These are phyloP conservation scores for Rutidosis leptorrhynchoides DNA, from an alignment of 129 eudicot genomes.

Conservation along the genomic window DNA sequence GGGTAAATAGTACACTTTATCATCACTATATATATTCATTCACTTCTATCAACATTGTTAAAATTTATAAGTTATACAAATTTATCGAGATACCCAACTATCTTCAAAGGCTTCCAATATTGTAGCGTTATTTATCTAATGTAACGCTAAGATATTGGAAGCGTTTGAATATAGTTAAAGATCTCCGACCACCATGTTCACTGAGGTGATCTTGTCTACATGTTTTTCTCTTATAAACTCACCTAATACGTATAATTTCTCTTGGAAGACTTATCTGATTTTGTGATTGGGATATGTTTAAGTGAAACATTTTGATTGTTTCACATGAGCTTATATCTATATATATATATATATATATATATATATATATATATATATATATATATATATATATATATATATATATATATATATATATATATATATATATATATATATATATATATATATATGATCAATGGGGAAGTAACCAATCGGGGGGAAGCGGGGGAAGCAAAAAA, in stretches of 20 bases:
- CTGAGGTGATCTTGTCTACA: not conserved
- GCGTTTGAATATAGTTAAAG: constrained; percentile 18
- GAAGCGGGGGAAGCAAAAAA: too few species aligned
- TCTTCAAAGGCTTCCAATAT: constrained; percentile 38
- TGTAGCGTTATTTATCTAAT: not conserved
- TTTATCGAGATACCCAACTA: constrained; percentile 15
- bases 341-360: too few species aligned
- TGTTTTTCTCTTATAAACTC: too few species aligned
- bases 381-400: too few species aligned
- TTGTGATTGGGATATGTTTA: not conserved
- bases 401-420: too few species aligned
- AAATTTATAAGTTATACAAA: too few species aligned
- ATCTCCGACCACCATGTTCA: not conserved
- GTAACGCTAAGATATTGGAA: constrained; percentile 15
- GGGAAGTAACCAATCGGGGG: too few species aligned
- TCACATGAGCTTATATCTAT: too few species aligned
- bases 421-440: too few species aligned
- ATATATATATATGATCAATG: too few species aligned
- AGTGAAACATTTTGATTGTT: not conserved
- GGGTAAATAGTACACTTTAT: not conserved
- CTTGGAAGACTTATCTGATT: too few species aligned
- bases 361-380: too few species aligned
- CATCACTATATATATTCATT: not conserved
- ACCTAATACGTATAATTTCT: not conserved
- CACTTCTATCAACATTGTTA: not conserved